Conservation (phyloP, 176 grass and related monocot genomes). For the Melocanna baccifera region DNA sequence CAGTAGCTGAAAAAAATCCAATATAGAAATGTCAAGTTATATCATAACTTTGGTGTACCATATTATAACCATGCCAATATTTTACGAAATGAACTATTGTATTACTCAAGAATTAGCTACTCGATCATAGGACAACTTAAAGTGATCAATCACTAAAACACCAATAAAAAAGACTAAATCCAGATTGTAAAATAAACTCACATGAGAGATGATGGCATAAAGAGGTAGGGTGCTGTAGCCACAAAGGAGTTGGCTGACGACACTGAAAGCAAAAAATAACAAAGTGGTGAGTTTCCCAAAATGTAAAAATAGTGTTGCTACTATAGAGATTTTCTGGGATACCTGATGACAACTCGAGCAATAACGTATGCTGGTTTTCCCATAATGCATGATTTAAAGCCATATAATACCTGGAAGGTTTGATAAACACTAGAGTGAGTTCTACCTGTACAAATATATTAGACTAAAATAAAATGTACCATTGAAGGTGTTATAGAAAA, state of each 20-base stretch:
- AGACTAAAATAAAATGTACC: not conserved
- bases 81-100: too few relatives aligned
- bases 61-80: too few relatives aligned
- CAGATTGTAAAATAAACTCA: not conserved
- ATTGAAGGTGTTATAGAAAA: not conserved
- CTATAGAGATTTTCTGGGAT: not conserved
- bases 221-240: constrained; percentile 91
- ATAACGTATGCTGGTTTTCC: constrained; percentile 37
- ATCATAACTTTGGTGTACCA: too few relatives aligned
- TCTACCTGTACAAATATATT: not conserved
- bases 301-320: not conserved
- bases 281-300: not conserved
- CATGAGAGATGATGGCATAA: constrained; percentile 84
- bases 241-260: constrained; percentile 69
- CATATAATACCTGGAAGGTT: constrained; percentile 42
- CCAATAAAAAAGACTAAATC: not conserved
- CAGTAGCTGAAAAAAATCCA: not conserved
- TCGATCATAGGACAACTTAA: not conserved
- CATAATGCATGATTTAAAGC: constrained; percentile 63
- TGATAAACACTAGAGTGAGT: not conserved
- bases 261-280: constrained; percentile 28
- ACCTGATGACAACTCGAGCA: constrained; percentile 54
- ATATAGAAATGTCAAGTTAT: not conserved
- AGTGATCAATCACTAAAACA: not conserved
- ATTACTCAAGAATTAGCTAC: too few relatives aligned